phyloP scores from a whole-genome alignment of 2,329 filamentous ascomycete species.

The Neopestalotiopsis rosae region DNA sequence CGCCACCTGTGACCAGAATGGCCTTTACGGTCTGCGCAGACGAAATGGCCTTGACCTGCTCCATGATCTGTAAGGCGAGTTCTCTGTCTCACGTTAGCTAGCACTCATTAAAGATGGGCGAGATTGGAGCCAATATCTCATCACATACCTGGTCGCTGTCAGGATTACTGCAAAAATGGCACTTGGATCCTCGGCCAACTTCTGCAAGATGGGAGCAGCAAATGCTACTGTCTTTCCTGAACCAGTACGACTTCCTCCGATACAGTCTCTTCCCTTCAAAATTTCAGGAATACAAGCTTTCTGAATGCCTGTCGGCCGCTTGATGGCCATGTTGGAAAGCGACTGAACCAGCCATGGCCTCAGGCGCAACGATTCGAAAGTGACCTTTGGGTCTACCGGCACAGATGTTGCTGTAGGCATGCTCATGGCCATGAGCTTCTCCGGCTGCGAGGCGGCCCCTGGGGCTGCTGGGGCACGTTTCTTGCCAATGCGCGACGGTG shows the following conservation, averaged over 20 bases:
- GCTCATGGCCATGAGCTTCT: neutral
- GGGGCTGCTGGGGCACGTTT: conserved; percentile 28
- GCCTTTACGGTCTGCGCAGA: conserved; percentile 86
- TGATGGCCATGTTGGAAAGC: conserved; percentile 78
- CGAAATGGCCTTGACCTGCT: conserved; percentile 93
- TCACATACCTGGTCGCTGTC: conserved; percentile 76
- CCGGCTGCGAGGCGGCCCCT: conserved; percentile 24
- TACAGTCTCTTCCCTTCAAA: conserved; percentile 87
- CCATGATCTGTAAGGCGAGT: conserved; percentile 92
- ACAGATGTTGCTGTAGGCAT: conserved; percentile 38
- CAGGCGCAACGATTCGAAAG: conserved; percentile 75
- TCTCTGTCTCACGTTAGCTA: conserved; percentile 58
- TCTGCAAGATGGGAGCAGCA: conserved; percentile 90
- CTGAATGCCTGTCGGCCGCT: conserved; percentile 89
- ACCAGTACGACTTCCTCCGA: conserved; percentile 92
- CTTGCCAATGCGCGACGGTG: conserved; percentile 59
- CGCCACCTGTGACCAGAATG: conserved; percentile 87
- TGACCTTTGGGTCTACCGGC: conserved; percentile 61
- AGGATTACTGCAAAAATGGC: conserved; percentile 90
- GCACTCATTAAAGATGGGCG: neutral
- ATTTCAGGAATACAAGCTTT: conserved; percentile 93
- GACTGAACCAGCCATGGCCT: conserved; percentile 89
- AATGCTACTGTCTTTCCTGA: conserved; percentile 98
- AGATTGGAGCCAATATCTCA: neutral
- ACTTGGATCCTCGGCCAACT: conserved; percentile 89